A percentile compares a stretch with the other conserved stretches of the same genome.
These are phyloP conservation scores for Gillenia trifoliata DNA, from an alignment of 306 rosid genomes.

Conservation along the genomic window DNA sequence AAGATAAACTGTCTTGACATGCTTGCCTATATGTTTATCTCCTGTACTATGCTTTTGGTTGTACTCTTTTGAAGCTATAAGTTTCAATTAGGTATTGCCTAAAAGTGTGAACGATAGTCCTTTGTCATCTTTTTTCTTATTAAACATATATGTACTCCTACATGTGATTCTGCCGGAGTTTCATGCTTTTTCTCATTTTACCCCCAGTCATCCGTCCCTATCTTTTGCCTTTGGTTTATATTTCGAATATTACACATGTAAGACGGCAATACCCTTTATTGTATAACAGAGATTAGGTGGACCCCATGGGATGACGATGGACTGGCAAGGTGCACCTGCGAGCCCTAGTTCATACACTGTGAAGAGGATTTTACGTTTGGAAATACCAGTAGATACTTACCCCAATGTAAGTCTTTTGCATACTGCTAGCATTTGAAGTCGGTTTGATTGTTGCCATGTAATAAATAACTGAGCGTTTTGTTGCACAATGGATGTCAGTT, in stretches of 20 bases:
- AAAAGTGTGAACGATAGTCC: conserved; percentile 13
- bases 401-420: conserved; percentile 64
- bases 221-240: not conserved
- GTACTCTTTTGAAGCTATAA: not conserved
- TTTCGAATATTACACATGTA: not conserved
- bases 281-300: conserved; percentile 67
- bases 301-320: conserved; percentile 89
- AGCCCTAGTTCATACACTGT: conserved; percentile 94
- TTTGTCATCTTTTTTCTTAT: not conserved
- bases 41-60: not conserved
- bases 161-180: not conserved
- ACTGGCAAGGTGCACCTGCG: conserved; percentile 98
- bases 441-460: conserved; percentile 21
- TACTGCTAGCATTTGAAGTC: conserved; percentile 3
- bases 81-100: not conserved
- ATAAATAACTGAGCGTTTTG: conserved; percentile 20
- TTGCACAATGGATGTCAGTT: conserved; percentile 39
- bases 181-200: not conserved
- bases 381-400: conserved; percentile 88
- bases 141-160: not conserved
- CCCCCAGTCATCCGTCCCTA: not conserved
- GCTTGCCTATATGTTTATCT: not conserved
- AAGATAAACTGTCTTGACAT: not conserved
- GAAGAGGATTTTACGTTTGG: conserved; percentile 89
- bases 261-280: not conserved